phyloP scores from a whole-genome alignment of 2,329 filamentous ascomycete species.

The Trichoderma sp. region DNA sequence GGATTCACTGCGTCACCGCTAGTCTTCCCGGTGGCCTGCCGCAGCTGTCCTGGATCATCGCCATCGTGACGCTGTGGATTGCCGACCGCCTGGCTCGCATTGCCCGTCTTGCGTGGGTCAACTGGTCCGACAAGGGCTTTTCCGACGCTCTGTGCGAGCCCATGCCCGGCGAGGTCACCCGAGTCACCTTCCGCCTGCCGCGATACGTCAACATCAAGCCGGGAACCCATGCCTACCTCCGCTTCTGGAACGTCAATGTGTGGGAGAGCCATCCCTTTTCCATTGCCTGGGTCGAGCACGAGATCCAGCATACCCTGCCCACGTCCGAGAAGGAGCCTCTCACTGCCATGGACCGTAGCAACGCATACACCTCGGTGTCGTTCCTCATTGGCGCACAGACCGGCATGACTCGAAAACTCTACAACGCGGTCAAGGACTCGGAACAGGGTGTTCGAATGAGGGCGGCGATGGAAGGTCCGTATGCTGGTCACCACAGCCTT shows the following conservation, averaged over 20 bases:
- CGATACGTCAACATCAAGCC: constrained; percentile 63
- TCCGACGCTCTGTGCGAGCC: constrained; percentile 65
- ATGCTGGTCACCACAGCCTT: constrained; percentile 77
- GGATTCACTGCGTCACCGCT: constrained; percentile 71
- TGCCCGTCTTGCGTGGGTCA: constrained; percentile 61
- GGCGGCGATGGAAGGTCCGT: constrained; percentile 85
- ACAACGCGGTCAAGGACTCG: constrained; percentile 60
- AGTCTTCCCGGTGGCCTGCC: constrained; percentile 62
- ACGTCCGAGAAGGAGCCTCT: constrained; percentile 41
- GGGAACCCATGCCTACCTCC: constrained; percentile 72
- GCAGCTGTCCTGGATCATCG: constrained; percentile 71
- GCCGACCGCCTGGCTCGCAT: constrained; percentile 65
- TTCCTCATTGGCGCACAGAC: constrained; percentile 85
- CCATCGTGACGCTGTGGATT: constrained; percentile 73
- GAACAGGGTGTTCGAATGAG: constrained; percentile 57
- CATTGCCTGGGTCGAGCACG: constrained; percentile 68
- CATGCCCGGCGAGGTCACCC: constrained; percentile 65
- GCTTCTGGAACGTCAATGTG: constrained; percentile 60
- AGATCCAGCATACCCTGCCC: constrained; percentile 39
- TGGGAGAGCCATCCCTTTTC: constrained; percentile 80
- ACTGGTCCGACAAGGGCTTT: constrained; percentile 56
- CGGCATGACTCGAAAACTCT: constrained; percentile 82
- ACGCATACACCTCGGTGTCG: constrained; percentile 59
- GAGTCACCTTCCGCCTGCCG: constrained; percentile 67
- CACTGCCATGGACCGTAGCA: constrained; percentile 39